Base-by-base conservation (phyloP, 306 rosid genomes). In the Cucurbita ficifolia region DNA sequence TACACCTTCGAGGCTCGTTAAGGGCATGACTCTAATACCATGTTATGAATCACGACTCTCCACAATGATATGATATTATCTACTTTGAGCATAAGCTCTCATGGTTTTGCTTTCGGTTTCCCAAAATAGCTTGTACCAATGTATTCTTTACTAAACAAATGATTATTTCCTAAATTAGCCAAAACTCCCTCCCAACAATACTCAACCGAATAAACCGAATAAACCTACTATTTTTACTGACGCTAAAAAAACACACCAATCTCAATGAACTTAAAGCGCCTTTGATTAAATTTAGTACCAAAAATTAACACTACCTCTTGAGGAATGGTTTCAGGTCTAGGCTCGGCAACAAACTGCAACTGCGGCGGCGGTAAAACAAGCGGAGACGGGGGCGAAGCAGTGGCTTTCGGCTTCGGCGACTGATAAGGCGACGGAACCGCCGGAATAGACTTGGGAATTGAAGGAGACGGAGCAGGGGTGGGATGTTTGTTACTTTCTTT, bases 301-400 rank as follows among this genome's bases (percentile, higher is more conserved):
- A 29, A 7, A 59, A 3, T 59, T 38, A 38, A 38, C 29, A n/a
- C 33, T 62, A 62, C 81, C 82, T 86, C 91, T 39, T 40, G 39
- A 8, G 81, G 78, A 46, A 75, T 75, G 17, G 21, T 38, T 9
- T 52, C 36, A 8, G n/a, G 24, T 48, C 14, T 69, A 7, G 61
- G 22, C 29, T 62, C 73, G 21, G 11, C 70, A 14, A 13, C 49
- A 38, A 42, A 24, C 22, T 17, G 38, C 42, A 74, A 16, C 48
- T 74, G 77, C 21, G 77, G 19, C 8, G 77, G 77, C 3, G 77
- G 77, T 29, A 74, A 58, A 63, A 24, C 13, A 52, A 72, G 64
- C 0, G 63, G 62, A 14, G 76, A 40, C 4, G 76, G 76, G 1
- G 76, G 76, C 33, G 63, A 53, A 10, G 51, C 21, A 0, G 39